Evolutionary conservation across 192 early-diverging fungal species (phyloP), one percentile per base, ranked within the genome.

Genomic region (Lobulomyces angularis): DNA sequence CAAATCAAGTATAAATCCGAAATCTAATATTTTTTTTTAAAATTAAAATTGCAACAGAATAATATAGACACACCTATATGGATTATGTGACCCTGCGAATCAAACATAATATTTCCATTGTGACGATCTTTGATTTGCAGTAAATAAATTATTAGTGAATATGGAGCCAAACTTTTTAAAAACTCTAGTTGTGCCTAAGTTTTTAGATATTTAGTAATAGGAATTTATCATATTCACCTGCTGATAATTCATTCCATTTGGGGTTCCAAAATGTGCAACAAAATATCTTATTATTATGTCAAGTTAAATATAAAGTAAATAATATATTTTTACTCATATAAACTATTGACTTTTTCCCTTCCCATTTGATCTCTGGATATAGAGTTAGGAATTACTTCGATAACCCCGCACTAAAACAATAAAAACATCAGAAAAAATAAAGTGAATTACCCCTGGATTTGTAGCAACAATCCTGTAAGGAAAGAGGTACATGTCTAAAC

Each of bases 61-160:
- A 31, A 11, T 8, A 14, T 41, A 22, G n/a, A 30, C 59, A 31
- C 71, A 81, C 79, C 82, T 45, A 99, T 95, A 61, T 99, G 95
- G 52, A 99, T 67, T 20, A 97, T 80, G 55, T 99, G 90, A 0
- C 95, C 95, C 43, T 85, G 69, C 43, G 86, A 77, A 45, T 99
- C 95, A 43, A 97, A 74, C 95, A 99, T 97, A 50, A 99, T 95
- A 64, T 97, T 97, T 36, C 93, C 93, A 62, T 97, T 97, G 58
- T 97, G 93, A 18, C 94, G 71, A 68, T 99, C 95, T 60, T 97
- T 97, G 65, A 99, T 87, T 56, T 97, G 92, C 19, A 99, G 67
- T 43, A 99, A 33, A 59, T 86, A 99, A 37, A 89, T 74, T 9
- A 97, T 77, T 18, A 99, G 73, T 19, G 88, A 92, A 61, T 97